These are phyloP conservation scores for Colletotrichum higginsianum DNA, from an alignment of 2,329 filamentous ascomycete genomes.

Conservation along the genomic window DNA sequence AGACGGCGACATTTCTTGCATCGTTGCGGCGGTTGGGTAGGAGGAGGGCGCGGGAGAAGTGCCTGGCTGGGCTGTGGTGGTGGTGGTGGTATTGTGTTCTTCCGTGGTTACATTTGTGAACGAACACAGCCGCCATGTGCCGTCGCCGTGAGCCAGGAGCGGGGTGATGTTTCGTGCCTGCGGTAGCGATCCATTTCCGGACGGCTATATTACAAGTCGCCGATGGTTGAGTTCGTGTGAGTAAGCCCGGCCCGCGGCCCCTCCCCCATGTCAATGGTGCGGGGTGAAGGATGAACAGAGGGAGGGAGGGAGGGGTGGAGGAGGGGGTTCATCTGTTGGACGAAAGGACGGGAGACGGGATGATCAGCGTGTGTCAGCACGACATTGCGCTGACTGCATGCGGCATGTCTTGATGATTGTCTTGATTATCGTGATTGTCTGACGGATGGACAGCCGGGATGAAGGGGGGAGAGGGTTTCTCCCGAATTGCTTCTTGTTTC, in stretches of 20 bases:
- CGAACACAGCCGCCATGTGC: constrained; percentile 28
- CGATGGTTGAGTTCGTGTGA: background rate
- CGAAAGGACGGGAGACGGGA: background rate
- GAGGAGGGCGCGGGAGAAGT: background rate
- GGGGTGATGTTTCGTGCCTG: background rate
- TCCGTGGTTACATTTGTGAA: background rate
- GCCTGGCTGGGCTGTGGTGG: background rate
- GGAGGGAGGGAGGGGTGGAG: background rate
- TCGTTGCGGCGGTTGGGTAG: background rate
- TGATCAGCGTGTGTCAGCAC: constrained; percentile 17
- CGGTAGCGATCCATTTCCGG: constrained; percentile 12
- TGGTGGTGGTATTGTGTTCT: too few relatives aligned
- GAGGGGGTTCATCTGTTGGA: background rate
- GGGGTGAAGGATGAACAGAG: constrained; percentile 6
- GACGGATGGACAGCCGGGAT: background rate
- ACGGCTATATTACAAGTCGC: background rate
- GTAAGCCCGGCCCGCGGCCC: background rate
- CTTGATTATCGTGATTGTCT: background rate
- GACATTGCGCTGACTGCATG: constrained; percentile 33
- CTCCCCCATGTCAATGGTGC: background rate
- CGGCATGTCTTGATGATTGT: background rate
- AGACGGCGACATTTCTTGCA: background rate
- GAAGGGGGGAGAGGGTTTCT: background rate
- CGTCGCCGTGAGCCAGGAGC: background rate
- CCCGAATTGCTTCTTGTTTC: background rate